A percentile compares a stretch with the other conserved stretches of the same genome.
These are phyloP conservation scores for Fusarium coffeatum DNA, from an alignment of 2,329 filamentous ascomycete species.

Conservation along the genomic window DNA sequence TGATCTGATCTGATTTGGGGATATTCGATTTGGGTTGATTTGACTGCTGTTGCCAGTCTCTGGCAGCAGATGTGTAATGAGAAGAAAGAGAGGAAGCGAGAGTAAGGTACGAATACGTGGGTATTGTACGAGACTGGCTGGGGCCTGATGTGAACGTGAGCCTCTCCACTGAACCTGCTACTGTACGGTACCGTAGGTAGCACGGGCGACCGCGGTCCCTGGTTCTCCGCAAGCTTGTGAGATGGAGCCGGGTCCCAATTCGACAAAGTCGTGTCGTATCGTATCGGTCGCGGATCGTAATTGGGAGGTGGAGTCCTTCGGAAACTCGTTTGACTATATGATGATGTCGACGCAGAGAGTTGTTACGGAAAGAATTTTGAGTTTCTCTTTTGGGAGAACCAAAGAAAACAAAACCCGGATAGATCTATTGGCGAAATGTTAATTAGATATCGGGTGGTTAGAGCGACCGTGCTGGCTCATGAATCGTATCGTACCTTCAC, in stretches of 20 bases:
- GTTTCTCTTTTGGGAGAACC: neutral
- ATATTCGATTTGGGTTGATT: conserved; percentile 10
- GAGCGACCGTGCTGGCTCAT: conserved; percentile 8
- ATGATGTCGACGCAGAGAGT: conserved; percentile 30
- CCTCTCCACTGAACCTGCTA: conserved; percentile 9
- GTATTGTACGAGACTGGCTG: conserved; percentile 24
- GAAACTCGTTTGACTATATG: conserved; percentile 25
- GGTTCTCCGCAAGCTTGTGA: conserved; percentile 40
- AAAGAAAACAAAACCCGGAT: neutral
- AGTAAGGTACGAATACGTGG: conserved; percentile 38
- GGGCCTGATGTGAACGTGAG: conserved; percentile 14
- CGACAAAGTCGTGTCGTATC: conserved; percentile 39
- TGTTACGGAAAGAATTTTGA: neutral
- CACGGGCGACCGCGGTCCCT: conserved; percentile 32
- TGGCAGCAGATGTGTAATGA: conserved; percentile 28
- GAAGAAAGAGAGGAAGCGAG: conserved; percentile 15
- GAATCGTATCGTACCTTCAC: conserved; percentile 23
- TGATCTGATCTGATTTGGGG: neutral
- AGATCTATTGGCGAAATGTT: neutral
- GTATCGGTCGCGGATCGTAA: conserved; percentile 42
- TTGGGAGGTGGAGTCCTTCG: conserved; percentile 36
- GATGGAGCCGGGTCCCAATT: conserved; percentile 29
- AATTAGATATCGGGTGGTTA: neutral
- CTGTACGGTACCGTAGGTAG: conserved; percentile 17
- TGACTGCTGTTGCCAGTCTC: conserved; percentile 22